phyloP scores from a whole-genome alignment of 352 stramenopile genomes.

The Phytophthora kernoviae region DNA sequence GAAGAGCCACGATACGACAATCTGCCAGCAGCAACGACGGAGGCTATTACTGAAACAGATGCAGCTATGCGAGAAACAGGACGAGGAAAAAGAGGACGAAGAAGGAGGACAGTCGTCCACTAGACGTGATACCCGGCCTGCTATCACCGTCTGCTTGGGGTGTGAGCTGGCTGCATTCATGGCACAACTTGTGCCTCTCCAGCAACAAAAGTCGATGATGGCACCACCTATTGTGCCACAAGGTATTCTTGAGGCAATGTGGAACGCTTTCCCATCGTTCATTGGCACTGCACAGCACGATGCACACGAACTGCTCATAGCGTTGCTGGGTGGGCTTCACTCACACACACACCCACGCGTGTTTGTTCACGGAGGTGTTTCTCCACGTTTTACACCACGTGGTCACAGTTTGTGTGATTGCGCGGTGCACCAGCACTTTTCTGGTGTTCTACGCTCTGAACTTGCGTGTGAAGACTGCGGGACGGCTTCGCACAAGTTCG shows the following conservation, averaged over 20 bases:
- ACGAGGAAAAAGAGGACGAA: constrained; percentile 9
- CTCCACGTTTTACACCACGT: constrained; percentile 61
- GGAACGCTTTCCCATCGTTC: constrained; percentile 56
- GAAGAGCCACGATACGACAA: constrained; percentile 60
- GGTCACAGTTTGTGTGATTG: constrained; percentile 73
- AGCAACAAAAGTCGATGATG: constrained; percentile 4
- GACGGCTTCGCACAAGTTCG: constrained; percentile 58
- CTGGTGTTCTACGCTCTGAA: constrained; percentile 62
- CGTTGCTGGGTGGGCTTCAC: constrained; percentile 65
- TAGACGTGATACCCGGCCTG: constrained; percentile 11
- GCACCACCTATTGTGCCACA: constrained; percentile 60
- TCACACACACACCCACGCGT: constrained; percentile 59
- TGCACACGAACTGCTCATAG: constrained; percentile 75
- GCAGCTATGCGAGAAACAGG: constrained; percentile 16
- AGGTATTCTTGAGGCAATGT: constrained; percentile 66
- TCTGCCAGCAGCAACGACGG: constrained; percentile 61
- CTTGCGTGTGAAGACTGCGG: constrained; percentile 63
- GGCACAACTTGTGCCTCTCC: constrained; percentile 35
- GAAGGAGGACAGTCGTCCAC: constrained; percentile 7
- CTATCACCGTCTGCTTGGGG: constrained; percentile 52
- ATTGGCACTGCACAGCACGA: constrained; percentile 75
- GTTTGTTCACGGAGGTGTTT: constrained; percentile 42
- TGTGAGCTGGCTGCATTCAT: constrained; percentile 66
- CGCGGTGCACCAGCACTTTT: constrained; percentile 74
- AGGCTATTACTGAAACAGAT: constrained; percentile 33